Conservation (phyloP, 2,329 filamentous ascomycete species). For the Endocalyx cinctus region DNA sequence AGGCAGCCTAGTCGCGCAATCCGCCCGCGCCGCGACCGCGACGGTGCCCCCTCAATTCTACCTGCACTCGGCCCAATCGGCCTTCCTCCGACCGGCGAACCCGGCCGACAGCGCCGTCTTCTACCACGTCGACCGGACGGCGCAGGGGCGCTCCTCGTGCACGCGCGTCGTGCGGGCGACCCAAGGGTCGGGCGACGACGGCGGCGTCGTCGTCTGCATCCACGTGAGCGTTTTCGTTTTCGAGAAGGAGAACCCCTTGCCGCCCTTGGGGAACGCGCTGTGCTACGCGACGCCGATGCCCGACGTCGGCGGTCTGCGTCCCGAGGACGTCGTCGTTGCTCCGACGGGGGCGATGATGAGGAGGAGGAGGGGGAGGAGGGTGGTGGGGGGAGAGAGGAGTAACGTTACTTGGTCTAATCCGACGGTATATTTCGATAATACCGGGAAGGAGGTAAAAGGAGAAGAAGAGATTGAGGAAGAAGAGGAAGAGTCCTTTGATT, state of each 20-base stretch:
- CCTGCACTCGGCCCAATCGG: slow-evolving; percentile 1
- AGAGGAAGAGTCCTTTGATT: not conserved
- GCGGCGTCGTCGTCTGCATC: slow-evolving; percentile 1
- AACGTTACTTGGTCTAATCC: no score
- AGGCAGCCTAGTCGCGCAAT: slow-evolving; percentile 1
- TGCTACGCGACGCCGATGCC: slow-evolving; percentile 2
- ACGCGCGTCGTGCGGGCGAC: slow-evolving; percentile 3
- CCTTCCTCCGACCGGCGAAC: slow-evolving; percentile 1
- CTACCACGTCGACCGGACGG: slow-evolving; percentile 2
- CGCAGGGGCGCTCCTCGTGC: slow-evolving; percentile 1
- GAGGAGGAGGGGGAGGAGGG: no score
- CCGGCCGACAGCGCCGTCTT: not conserved
- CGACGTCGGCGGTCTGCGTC: slow-evolving; percentile 4
- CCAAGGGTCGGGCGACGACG: not conserved
- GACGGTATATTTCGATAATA: no score
- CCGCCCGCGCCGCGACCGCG: slow-evolving; percentile 2
- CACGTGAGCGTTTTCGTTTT: not conserved
- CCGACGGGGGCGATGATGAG: no score
- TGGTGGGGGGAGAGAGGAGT: no score
- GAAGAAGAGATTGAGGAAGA: no score
- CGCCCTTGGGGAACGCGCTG: not conserved
- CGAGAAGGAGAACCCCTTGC: not conserved
- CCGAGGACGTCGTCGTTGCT: no score
- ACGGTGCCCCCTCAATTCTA: slow-evolving; percentile 1
- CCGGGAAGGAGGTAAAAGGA: no score